Evolutionary conservation across 2,329 filamentous ascomycete species (phyloP).

Genomic region (Aspergillus novoparasiticus): DNA sequence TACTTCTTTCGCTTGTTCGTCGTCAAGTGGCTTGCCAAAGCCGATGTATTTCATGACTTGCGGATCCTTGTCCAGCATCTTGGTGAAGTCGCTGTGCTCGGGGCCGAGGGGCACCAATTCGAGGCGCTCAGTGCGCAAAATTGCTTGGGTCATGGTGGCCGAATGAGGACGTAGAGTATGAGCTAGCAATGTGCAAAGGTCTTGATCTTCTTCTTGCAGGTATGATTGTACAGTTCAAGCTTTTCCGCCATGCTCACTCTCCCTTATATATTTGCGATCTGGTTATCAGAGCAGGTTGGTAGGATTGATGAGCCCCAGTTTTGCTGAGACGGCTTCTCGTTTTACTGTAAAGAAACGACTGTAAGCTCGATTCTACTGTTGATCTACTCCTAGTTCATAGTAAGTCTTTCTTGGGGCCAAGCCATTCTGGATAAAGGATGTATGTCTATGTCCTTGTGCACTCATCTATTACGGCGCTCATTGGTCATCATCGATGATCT

Average conservation of each 20-base stretch:
- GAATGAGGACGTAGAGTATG: neutral
- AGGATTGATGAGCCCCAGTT: neutral
- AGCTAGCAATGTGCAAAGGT: neutral
- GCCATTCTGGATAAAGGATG: neutral
- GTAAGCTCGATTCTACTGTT: neutral
- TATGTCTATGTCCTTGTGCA: neutral
- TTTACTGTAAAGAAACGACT: neutral
- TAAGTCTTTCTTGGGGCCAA: neutral
- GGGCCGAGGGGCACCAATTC: neutral
- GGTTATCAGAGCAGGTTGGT: neutral
- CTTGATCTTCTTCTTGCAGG: neutral
- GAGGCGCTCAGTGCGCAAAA: neutral
- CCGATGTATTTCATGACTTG: slow-evolving; percentile 17
- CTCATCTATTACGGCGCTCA: neutral
- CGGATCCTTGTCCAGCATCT: slow-evolving; percentile 13
- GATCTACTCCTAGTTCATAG: neutral
- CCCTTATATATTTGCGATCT: neutral
- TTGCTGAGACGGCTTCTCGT: neutral
- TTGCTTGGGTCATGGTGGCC: neutral
- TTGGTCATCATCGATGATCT: neutral
- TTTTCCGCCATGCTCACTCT: neutral
- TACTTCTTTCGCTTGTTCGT: slow-evolving; percentile 12
- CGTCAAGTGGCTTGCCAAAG: slow-evolving; percentile 12
- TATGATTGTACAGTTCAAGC: neutral
- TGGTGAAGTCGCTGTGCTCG: slow-evolving; percentile 4